Percentiles rank a stretch among this genome's conserved stretches.
Evolutionary conservation across 2,329 filamentous ascomycete genomes (phyloP).

Genomic region (Diplodia corticola): DNA sequence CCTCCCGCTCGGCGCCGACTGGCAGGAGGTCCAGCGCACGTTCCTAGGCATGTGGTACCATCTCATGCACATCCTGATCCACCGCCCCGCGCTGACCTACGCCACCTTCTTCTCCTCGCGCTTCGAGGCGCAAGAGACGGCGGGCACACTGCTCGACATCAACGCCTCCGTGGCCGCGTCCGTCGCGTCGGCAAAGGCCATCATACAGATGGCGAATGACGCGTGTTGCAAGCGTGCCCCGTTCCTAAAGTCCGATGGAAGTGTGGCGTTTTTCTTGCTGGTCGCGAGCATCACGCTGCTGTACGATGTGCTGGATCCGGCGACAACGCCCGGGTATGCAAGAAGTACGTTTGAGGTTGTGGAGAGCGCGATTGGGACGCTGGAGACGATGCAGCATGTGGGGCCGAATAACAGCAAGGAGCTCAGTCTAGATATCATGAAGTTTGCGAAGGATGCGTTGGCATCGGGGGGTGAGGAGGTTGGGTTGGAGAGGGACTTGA

Average conservation of each 20-base stretch:
- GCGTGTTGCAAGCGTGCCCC: not conserved
- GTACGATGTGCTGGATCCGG: conserved; percentile 2
- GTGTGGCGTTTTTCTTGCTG: not conserved
- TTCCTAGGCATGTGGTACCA: not conserved
- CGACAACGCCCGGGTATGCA: not conserved
- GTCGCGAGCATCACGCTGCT: not conserved
- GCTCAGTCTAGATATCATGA: conserved; percentile 4
- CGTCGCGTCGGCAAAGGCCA: not conserved
- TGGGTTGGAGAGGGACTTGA: not conserved
- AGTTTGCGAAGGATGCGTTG: conserved; percentile 2
- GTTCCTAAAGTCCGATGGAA: not conserved
- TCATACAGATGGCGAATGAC: not conserved
- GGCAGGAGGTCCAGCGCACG: not conserved
- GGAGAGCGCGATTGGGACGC: not conserved
- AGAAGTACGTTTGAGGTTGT: not conserved
- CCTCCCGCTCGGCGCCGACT: not conserved
- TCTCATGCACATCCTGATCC: not conserved
- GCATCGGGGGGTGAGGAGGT: not conserved
- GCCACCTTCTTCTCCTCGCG: not conserved
- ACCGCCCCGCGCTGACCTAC: not conserved
- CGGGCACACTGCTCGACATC: not conserved
- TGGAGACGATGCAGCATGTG: not conserved
- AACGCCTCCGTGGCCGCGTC: not conserved
- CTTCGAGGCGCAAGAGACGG: not conserved
- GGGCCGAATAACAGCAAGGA: conserved; percentile 2